Evolutionary conservation across 1,284 basidiomycete species (phyloP).

Genomic region (Austroboletus novae-zelandiae): DNA sequence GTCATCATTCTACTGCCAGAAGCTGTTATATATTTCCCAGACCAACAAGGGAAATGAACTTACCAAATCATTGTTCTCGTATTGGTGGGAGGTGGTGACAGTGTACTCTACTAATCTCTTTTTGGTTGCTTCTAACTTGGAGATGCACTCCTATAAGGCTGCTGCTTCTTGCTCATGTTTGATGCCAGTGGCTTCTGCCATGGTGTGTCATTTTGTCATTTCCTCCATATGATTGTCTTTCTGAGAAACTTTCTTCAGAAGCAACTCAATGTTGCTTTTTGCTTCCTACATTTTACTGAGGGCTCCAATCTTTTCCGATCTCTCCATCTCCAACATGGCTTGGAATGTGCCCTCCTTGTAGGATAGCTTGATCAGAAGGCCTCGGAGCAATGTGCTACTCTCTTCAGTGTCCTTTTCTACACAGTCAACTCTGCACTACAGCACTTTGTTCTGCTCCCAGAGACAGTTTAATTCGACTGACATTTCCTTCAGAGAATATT

Average conservation of each 20-base stretch:
- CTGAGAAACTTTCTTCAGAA: constrained; percentile 22
- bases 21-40: constrained; percentile 7
- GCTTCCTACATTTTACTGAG: constrained; percentile 15
- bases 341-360: constrained; percentile 26
- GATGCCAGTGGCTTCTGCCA: constrained; percentile 17
- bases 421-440: constrained; percentile 17
- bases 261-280: constrained; percentile 22
- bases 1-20: constrained; percentile 39
- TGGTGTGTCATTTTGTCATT: constrained; percentile 21
- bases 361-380: constrained; percentile 25
- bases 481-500: constrained; percentile 18
- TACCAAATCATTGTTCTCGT: constrained; percentile 44
- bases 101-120: constrained; percentile 25
- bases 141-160: constrained; percentile 24
- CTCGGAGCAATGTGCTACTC: constrained; percentile 12
- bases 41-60: constrained; percentile 7
- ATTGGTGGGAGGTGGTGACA: constrained; percentile 34
- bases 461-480: constrained; percentile 15
- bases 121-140: constrained; percentile 31
- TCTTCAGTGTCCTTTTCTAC: constrained; percentile 10
- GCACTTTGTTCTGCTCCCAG: constrained; percentile 20
- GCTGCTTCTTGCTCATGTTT: constrained; percentile 27
- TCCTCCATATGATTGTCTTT: constrained; percentile 21
- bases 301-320: constrained; percentile 17
- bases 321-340: constrained; percentile 25